A percentile compares a stretch with the other conserved stretches of the same genome.
These are phyloP conservation scores for Apiospora koreana DNA, from an alignment of 2,329 filamentous ascomycete species.

Conservation along the genomic window DNA sequence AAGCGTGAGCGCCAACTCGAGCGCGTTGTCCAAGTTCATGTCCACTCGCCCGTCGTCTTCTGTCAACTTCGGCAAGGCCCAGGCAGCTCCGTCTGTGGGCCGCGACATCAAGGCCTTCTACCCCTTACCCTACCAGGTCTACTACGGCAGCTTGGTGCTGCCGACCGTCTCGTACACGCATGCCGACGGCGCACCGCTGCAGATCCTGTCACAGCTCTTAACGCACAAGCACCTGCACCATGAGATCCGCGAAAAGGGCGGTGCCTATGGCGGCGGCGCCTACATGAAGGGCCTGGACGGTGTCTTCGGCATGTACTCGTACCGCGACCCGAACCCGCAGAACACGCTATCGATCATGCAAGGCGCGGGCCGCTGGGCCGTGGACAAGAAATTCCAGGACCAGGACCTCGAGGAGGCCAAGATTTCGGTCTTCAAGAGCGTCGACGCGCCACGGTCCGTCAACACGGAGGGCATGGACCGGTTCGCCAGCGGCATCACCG, in stretches of 20 bases:
- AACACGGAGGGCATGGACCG: slow-evolving; percentile 83
- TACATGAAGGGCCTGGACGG: slow-evolving; percentile 79
- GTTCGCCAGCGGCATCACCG: slow-evolving; percentile 82
- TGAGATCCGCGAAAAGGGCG: slow-evolving; percentile 96
- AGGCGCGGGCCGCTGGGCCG: slow-evolving; percentile 79
- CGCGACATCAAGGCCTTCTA: slow-evolving; percentile 79
- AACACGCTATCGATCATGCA: slow-evolving; percentile 87
- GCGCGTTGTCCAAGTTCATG: slow-evolving; percentile 72
- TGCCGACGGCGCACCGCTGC: slow-evolving; percentile 74
- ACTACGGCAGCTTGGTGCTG: slow-evolving; percentile 83
- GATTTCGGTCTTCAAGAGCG: slow-evolving; percentile 86
- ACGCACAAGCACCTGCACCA: slow-evolving; percentile 97
- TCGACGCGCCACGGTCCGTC: slow-evolving; percentile 87
- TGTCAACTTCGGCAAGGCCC: slow-evolving; percentile 37
- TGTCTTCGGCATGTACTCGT: slow-evolving; percentile 92
- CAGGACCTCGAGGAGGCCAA: slow-evolving; percentile 95
- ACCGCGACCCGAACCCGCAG: slow-evolving; percentile 91
- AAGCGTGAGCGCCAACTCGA: slow-evolving; percentile 69
- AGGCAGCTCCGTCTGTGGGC: slow-evolving; percentile 34
- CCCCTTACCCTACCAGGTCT: slow-evolving; percentile 94
- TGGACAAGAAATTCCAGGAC: slow-evolving; percentile 77
- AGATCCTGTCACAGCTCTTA: slow-evolving; percentile 86
- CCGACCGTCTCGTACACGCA: slow-evolving; percentile 83
- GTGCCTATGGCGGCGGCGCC: slow-evolving; percentile 91
- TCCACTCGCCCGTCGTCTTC: slow-evolving; percentile 52